These are phyloP conservation scores for Exserohilum turcica DNA, from an alignment of 2,329 filamentous ascomycete species.

Conservation along the genomic window DNA sequence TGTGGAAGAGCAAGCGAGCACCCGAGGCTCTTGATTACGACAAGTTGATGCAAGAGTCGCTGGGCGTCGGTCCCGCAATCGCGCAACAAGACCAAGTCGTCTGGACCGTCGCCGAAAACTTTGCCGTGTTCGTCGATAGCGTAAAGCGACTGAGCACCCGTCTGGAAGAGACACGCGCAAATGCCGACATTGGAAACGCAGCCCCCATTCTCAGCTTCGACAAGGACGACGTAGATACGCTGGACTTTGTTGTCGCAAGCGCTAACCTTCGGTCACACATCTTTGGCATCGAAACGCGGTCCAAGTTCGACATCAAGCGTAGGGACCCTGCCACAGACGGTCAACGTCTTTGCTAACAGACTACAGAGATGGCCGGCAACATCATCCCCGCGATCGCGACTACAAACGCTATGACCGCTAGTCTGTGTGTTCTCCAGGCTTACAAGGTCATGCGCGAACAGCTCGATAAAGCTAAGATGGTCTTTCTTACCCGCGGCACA, in stretches of 20 bases:
- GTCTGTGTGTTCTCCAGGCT: conserved; percentile 87
- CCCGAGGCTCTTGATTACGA: conserved; percentile 77
- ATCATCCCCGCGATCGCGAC: conserved; percentile 99
- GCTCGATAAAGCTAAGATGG: conserved; percentile 74
- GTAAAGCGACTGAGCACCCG: conserved; percentile 76
- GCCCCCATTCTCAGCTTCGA: conserved; percentile 80
- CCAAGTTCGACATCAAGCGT: conserved; percentile 93
- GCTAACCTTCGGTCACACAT: conserved; percentile 86
- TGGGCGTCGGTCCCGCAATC: conserved; percentile 59
- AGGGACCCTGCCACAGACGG: conserved; percentile 22
- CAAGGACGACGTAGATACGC: conserved; percentile 93
- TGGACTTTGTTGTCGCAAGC: conserved; percentile 90
- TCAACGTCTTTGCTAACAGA: conserved; percentile 6
- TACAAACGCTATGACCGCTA: conserved; percentile 94
- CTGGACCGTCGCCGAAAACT: conserved; percentile 84
- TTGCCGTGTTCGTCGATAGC: conserved; percentile 85
- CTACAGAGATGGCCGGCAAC: conserved; percentile 90
- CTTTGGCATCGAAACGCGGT: conserved; percentile 88
- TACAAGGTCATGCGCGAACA: conserved; percentile 82
- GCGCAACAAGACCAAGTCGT: conserved; percentile 70
- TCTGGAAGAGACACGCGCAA: conserved; percentile 66
- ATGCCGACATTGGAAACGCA: conserved; percentile 54
- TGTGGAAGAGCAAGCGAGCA: conserved; percentile 86
- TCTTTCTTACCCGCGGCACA: conserved; percentile 75
- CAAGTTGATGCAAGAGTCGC: conserved; percentile 60